Conservation (phyloP, 345 rosid genomes). For the Durio zibethinus region DNA sequence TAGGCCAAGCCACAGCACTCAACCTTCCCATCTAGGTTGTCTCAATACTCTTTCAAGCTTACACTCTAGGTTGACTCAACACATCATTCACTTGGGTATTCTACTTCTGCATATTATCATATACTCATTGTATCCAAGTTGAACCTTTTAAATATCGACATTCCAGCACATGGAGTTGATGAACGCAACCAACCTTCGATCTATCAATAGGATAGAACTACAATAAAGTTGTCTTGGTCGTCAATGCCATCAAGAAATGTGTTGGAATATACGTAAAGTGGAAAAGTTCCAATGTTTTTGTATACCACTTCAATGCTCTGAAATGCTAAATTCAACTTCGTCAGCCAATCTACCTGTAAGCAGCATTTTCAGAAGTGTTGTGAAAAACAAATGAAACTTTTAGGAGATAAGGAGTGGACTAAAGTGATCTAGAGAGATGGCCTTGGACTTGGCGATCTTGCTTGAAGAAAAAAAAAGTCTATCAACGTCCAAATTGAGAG, state of each 20-base stretch:
- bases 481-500: constrained; percentile 71
- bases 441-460: constrained; percentile 30
- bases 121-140: no score
- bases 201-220: constrained; percentile 63
- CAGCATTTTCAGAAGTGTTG: not conserved
- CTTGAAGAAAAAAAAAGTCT: constrained; percentile 29
- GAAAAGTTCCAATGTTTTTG: constrained; percentile 81
- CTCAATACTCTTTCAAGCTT: no score
- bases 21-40: no score
- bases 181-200: no score
- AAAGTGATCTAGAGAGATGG: not conserved
- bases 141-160: no score
- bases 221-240: constrained; percentile 47
- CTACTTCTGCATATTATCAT: no score
- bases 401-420: not conserved
- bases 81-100: no score
- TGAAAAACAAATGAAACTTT: not conserved
- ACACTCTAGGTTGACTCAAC: no score
- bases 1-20: no score
- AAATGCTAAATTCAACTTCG: constrained; percentile 58
- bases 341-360: constrained; percentile 40
- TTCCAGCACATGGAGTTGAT: no score
- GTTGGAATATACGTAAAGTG: constrained; percentile 60
- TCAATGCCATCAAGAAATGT: constrained; percentile 48
- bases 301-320: constrained; percentile 71